phyloP scores from a whole-genome alignment of 1,284 basidiomycete genomes.

The Clitocybe nebularis region DNA sequence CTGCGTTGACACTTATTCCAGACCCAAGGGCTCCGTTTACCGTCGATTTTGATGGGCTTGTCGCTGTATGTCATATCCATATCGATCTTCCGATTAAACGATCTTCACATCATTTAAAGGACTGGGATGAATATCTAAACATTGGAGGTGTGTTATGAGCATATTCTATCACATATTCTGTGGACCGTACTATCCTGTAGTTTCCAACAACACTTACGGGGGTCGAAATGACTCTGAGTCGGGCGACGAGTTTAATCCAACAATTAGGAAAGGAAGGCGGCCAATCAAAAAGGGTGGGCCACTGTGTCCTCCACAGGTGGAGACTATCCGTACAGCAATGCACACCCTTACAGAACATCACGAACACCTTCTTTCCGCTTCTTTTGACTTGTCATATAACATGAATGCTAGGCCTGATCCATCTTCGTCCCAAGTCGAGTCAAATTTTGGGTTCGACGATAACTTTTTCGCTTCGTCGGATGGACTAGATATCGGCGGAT shows the following conservation, averaged over 20 bases:
- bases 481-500: slow-evolving; percentile 51
- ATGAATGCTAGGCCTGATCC: slow-evolving; percentile 32
- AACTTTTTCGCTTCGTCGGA: slow-evolving; percentile 48
- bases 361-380: slow-evolving; percentile 59
- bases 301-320: slow-evolving; percentile 27
- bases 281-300: slow-evolving; percentile 29
- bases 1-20: slow-evolving; percentile 53
- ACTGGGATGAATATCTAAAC: slow-evolving; percentile 62
- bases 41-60: slow-evolving; percentile 64
- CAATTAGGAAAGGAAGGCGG: slow-evolving; percentile 22
- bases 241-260: slow-evolving; percentile 46
- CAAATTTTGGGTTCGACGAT: slow-evolving; percentile 49
- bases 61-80: slow-evolving; percentile 44
- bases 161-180: neutral
- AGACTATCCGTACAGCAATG: slow-evolving; percentile 44
- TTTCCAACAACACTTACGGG: slow-evolving; percentile 13
- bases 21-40: slow-evolving; percentile 51
- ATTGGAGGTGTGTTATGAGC: slow-evolving; percentile 27
- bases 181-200: no score
- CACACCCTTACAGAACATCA: slow-evolving; percentile 70
- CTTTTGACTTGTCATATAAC: slow-evolving; percentile 58
- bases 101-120: slow-evolving; percentile 30
- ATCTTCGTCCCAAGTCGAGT: slow-evolving; percentile 57
- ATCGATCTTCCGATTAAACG: neutral
- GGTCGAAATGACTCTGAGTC: slow-evolving; percentile 23